Base-by-base conservation (phyloP, 2,329 filamentous ascomycete genomes). In the Colletotrichum sublineola region DNA sequence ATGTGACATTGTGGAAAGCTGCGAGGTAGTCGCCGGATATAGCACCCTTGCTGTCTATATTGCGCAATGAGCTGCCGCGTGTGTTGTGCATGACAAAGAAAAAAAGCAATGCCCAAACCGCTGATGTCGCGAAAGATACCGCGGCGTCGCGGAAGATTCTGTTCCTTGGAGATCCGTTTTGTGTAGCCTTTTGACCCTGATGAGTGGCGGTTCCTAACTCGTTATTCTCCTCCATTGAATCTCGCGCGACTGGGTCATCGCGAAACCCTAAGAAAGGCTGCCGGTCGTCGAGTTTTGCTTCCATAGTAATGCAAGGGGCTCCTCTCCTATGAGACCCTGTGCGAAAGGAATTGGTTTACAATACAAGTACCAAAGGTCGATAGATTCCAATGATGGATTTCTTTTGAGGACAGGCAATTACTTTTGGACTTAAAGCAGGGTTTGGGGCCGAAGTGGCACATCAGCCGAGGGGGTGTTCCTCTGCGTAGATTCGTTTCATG, bases 1-100 rank as follows among this genome's bases (percentile, higher is more conserved):
- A 71, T 14, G 75, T 77, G 64, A 75, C 73, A 67, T 76, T 77
- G 60, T 77, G 75, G 15, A 33, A 71, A 1, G 31, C 36, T 2
- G 63, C 55, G 6, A 52, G 44, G 12, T 61, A 56, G 52, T 63
- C 46, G n/a, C 29, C 36, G 2, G 33, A 42, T 44, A 24, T 31
- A 5, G 1, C 29, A 20, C 29, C 24, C 9, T 24, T 42, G 24
- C 3, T 29, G 5, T 44, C 9, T 8, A 53, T n/a, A n/a, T 46
- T 33, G 12, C 48, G 8, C 24, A 20, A 5, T 5, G 24, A 18
- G 8, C 5, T 31, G 15, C 5, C n/a, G 3, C 20, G 15, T 12
- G 40, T 12, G 2, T 55, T 42, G 0, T 74, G 55, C 14, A 67
- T 40, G n/a, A 68, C 62, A 14, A 75, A 68, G 38, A 74, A 63